phyloP scores from a whole-genome alignment of 495 filamentous ascomycete genomes.

The Paragyromitra xinjiangensis region DNA sequence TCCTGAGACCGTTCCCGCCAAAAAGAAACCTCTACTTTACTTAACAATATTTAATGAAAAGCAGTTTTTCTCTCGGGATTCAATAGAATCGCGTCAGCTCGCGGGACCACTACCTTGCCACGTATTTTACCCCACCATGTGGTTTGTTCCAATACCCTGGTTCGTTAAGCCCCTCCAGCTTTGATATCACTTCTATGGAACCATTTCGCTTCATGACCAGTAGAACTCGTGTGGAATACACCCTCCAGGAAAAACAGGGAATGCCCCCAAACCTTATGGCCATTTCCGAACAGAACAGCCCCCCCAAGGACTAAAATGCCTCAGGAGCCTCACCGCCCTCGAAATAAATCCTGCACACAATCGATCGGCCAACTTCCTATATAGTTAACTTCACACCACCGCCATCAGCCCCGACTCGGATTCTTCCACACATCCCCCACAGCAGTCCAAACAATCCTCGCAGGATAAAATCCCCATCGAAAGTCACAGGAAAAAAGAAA shows the following conservation, averaged over 20 bases:
- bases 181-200: constrained; percentile 47
- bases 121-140: constrained; percentile 53
- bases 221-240: constrained; percentile 22
- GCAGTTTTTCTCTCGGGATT: constrained; percentile 7
- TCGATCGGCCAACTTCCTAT: constrained; percentile 47
- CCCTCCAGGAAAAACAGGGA: constrained; percentile 41
- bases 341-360: constrained; percentile 39
- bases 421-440: constrained; percentile 34
- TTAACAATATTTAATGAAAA: neutral
- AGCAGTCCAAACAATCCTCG: constrained; percentile 25
- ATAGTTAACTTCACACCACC: constrained; percentile 49
- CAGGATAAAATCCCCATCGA: constrained; percentile 37
- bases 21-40: constrained; percentile 16
- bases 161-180: constrained; percentile 39
- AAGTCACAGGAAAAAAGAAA: neutral
- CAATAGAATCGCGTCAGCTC: constrained; percentile 20
- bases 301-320: constrained; percentile 40
- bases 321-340: constrained; percentile 44
- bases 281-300: constrained; percentile 43
- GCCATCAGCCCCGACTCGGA: constrained; percentile 32
- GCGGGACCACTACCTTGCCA: constrained; percentile 46
- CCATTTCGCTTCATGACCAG: constrained; percentile 37
- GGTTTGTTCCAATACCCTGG: constrained; percentile 51
- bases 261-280: constrained; percentile 47
- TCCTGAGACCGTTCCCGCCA: neutral